These are phyloP conservation scores for Orobanche coerulescens DNA, from an alignment of 257 asterid genomes.

Conservation along the genomic window DNA sequence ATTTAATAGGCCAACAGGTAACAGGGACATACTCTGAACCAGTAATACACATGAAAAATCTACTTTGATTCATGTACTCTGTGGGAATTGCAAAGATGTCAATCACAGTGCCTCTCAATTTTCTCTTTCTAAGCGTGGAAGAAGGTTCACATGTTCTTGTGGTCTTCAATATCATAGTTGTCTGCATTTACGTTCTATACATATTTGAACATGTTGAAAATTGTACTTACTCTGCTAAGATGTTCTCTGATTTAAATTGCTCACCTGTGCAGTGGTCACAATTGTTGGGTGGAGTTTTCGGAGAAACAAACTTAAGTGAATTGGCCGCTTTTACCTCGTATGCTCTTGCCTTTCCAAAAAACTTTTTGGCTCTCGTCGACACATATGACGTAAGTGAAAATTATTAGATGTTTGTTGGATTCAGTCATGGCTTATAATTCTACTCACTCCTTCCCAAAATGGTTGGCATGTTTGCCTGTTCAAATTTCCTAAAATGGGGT, in stretches of 20 bases:
- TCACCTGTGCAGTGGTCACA: conserved; percentile 38
- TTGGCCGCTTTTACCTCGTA: conserved; percentile 84
- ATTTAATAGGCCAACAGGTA: neutral
- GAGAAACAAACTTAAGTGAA: conserved; percentile 93
- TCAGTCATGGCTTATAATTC: too few species aligned
- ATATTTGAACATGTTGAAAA: conserved; percentile 1
- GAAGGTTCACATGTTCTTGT: conserved; percentile 8
- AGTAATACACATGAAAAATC: neutral
- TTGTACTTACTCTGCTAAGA: conserved; percentile 1
- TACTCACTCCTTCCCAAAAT: too few species aligned
- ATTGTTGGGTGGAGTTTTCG: conserved; percentile 41
- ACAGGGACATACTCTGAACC: neutral
- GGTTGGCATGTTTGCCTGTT: too few species aligned
- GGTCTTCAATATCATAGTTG: neutral
- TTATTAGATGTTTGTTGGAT: too few species aligned
- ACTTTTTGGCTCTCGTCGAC: conserved; percentile 93
- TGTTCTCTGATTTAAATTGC: conserved; percentile 17
- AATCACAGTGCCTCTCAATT: too few species aligned
- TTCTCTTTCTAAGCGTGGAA: neutral
- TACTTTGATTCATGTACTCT: neutral
- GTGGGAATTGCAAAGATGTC: neutral
- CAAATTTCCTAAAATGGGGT: too few species aligned
- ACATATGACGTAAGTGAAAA: conserved; percentile 83
- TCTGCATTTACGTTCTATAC: neutral
- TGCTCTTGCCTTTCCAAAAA: conserved; percentile 86